Conservation (phyloP, 148 eudicot species). For the Vaccinium corymbosum region DNA sequence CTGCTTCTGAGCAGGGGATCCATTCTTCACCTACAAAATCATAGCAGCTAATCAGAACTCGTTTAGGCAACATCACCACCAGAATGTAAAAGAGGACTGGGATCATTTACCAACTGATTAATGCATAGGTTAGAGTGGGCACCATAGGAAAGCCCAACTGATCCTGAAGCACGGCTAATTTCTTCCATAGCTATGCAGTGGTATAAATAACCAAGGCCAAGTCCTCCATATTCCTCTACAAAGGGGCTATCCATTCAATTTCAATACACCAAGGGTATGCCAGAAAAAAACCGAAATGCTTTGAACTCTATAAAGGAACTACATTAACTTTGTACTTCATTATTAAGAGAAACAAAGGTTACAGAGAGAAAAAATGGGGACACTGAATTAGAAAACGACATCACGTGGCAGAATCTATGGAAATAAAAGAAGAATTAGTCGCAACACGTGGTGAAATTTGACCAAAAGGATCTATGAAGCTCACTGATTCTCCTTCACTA, state of each 20-base stretch:
- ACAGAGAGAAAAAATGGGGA: background rate
- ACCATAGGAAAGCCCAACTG: slow-evolving; percentile 93
- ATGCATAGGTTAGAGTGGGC: slow-evolving; percentile 97
- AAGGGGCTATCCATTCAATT: slow-evolving; percentile 13
- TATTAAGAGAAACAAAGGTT: background rate
- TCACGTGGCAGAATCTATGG: background rate
- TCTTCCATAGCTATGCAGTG: slow-evolving; percentile 99
- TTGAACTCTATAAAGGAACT: background rate
- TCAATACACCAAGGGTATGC: background rate
- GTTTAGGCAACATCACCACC: background rate
- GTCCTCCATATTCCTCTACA: slow-evolving; percentile 98
- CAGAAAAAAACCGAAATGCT: background rate
- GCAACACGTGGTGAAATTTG: background rate
- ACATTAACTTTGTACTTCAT: background rate
- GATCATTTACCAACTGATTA: slow-evolving; percentile 77
- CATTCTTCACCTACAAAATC: slow-evolving; percentile 78
- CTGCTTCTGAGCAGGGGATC: slow-evolving; percentile 76
- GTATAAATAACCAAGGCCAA: slow-evolving; percentile 93
- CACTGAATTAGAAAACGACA: background rate
- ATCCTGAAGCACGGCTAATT: slow-evolving; percentile 96
- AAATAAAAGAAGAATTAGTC: background rate
- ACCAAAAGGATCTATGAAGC: background rate
- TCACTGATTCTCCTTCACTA: background rate
- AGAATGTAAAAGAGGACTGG: background rate
- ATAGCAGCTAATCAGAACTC: slow-evolving; percentile 12